Base-by-base conservation (phyloP, 1,284 basidiomycete genomes). In the Mycosarcoma maydis region DNA sequence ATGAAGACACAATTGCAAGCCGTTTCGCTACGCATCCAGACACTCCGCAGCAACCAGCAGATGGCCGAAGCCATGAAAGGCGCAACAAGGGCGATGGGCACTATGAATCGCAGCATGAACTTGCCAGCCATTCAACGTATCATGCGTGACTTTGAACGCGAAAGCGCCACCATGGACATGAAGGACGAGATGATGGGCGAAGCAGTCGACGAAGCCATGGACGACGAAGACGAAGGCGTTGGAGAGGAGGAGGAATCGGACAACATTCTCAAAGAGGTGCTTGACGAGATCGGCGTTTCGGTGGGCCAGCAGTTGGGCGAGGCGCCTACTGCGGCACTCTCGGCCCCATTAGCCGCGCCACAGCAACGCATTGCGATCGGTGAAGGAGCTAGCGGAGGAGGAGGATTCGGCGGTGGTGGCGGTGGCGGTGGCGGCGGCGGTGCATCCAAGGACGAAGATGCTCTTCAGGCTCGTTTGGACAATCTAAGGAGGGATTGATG, bases 141-240 rank as follows among this genome's bases (percentile, higher is more conserved):
- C 80, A 94, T 98, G 90, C 91, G 90, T 75, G 95, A 99, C 44
- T 99, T 99, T 75, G 95, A 98, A 85, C 90, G 90, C 77, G 96
- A 99, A 84, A 95, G 90, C 68, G 89, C 91, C 10, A 92, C 90
- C 82, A 99, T 99, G 96, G 95, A 98, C 83, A 98, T 99, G 96
- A 98, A 98, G 84, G 96, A 98, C 84, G 95, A 97, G 83, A 96
- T 98, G 91, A 98, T 98, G 95, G 92, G 90, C 33, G 96, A 98
- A 65, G 91, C 94, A 1, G 91, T 98, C 9, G 96, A 98, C 83
- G 95, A 97, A 78, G 94, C 94, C 33, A 98, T 98, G 93, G 94
- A 96, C 77, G 91, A 92, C 45, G 92, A 77, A 71, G 94, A 94
- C 48, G 79, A 80, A 32, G 94, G 96, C 52, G 56, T 80, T 0